Percentiles rank a stretch among this genome's conserved stretches.
Evolutionary conservation across 345 rosid species (phyloP).

Genomic region (Salix brachista): DNA sequence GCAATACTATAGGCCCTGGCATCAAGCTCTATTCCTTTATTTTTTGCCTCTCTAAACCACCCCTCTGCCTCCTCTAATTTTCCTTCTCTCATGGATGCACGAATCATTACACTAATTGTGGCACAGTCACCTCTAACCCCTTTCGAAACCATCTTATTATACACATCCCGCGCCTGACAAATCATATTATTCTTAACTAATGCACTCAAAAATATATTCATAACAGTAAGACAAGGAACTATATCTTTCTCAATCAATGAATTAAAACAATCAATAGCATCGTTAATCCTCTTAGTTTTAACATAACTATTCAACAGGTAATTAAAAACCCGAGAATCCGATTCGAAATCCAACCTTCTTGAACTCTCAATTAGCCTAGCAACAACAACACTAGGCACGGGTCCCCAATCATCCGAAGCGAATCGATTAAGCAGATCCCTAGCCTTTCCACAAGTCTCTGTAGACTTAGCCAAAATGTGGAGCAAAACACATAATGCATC

Average conservation of each 20-base stretch:
- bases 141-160: conserved; percentile 40
- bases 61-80: conserved; percentile 46
- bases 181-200: conserved; percentile 43
- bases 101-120: conserved; percentile 44
- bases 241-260: conserved; percentile 45
- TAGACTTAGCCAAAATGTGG: conserved; percentile 45
- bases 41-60: conserved; percentile 39
- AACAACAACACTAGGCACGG: conserved; percentile 34
- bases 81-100: conserved; percentile 49
- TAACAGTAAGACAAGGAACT: conserved; percentile 25
- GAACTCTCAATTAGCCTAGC: conserved; percentile 40
- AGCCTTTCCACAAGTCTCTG: conserved; percentile 30
- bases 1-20: conserved; percentile 34
- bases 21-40: conserved; percentile 51
- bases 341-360: conserved; percentile 35
- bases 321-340: conserved; percentile 41
- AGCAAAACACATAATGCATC: conserved; percentile 51
- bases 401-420: conserved; percentile 34
- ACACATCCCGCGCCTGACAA: conserved; percentile 39
- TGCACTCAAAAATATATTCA: conserved; percentile 41
- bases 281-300: conserved; percentile 29
- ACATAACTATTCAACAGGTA: conserved; percentile 60
- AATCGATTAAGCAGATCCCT: conserved; percentile 36
- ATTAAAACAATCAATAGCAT: conserved; percentile 36
- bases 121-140: conserved; percentile 45